A percentile compares a stretch with the other conserved stretches of the same genome.
Conservation (phyloP, 805 yeast genomes). For the Metschnikowia noctiluminum region DNA sequence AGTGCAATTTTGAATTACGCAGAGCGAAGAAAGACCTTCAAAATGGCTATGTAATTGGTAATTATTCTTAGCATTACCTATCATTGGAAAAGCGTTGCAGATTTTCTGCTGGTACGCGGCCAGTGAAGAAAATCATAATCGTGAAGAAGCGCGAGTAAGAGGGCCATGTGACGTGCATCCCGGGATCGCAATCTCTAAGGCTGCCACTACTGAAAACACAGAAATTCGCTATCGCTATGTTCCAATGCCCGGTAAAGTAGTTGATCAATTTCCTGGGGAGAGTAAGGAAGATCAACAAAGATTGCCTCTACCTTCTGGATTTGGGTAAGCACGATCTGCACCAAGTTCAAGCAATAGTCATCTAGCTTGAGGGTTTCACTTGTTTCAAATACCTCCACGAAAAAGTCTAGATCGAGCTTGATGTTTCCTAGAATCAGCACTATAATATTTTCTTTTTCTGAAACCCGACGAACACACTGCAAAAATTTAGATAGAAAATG, state of each 20-base stretch:
- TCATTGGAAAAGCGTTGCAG: no score
- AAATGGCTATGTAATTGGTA: no score
- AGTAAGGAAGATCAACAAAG: constrained; percentile 22
- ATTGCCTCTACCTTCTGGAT: constrained; percentile 25
- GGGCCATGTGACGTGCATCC: no score
- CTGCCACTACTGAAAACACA: constrained; percentile 23
- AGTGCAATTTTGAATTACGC: no score
- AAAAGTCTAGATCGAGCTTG: constrained; percentile 36
- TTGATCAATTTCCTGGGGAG: constrained; percentile 27
- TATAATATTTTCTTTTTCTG: constrained; percentile 17
- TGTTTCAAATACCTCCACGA: constrained; percentile 37
- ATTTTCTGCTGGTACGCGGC: no score
- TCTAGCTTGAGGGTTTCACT: constrained; percentile 32
- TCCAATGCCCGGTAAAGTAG: constrained; percentile 26
- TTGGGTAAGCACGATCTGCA: constrained; percentile 28
- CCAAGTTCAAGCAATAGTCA: constrained; percentile 31
- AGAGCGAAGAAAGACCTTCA: no score
- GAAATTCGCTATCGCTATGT: constrained; percentile 31
- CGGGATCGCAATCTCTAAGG: no score
- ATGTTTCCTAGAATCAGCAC: constrained; percentile 25
- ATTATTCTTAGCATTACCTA: no score
- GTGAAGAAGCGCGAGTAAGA: no score
- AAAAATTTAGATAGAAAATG: constrained; percentile 33
- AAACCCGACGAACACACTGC: constrained; percentile 26
- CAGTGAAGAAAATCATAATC: no score